A percentile compares a stretch with the other conserved stretches of the same genome.
Conservation (phyloP, 306 rosid genomes). For the Comarum palustre region DNA sequence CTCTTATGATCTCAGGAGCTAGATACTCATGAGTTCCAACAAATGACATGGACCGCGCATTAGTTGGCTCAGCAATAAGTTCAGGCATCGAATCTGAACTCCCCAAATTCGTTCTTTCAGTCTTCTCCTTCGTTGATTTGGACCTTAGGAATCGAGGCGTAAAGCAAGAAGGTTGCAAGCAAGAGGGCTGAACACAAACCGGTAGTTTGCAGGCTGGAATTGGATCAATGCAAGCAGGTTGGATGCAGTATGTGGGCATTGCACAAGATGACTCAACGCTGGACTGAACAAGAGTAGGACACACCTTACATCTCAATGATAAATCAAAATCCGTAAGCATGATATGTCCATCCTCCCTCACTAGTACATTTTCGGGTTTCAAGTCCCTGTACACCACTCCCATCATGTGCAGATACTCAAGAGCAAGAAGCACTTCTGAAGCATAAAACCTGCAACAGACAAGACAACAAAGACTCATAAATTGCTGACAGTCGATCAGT, state of each 20-base stretch:
- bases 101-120: constrained; percentile 21
- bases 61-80: constrained; percentile 55
- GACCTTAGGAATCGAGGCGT: constrained; percentile 39
- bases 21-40: constrained; percentile 64
- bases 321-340: constrained; percentile 64
- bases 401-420: constrained; percentile 68
- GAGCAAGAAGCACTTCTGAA: constrained; percentile 56
- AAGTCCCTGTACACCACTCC: constrained; percentile 64
- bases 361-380: constrained; percentile 58
- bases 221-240: constrained; percentile 51
- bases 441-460: constrained; percentile 48
- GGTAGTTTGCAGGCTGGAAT: constrained; percentile 46
- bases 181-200: constrained; percentile 45
- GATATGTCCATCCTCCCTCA: constrained; percentile 60
- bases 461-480: neutral
- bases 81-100: constrained; percentile 40
- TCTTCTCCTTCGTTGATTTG: constrained; percentile 29
- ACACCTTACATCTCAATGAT: constrained; percentile 49
- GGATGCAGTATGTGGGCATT: constrained; percentile 48
- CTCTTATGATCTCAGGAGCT: constrained; percentile 62
- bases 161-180: constrained; percentile 62
- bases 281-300: constrained; percentile 55
- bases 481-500: neutral
- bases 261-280: constrained; percentile 35
- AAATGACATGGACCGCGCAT: constrained; percentile 58